A percentile compares a stretch with the other conserved stretches of the same genome.
Evolutionary conservation across 345 rosid species (phyloP).

Genomic region (Euphorbia pulcherrima): DNA sequence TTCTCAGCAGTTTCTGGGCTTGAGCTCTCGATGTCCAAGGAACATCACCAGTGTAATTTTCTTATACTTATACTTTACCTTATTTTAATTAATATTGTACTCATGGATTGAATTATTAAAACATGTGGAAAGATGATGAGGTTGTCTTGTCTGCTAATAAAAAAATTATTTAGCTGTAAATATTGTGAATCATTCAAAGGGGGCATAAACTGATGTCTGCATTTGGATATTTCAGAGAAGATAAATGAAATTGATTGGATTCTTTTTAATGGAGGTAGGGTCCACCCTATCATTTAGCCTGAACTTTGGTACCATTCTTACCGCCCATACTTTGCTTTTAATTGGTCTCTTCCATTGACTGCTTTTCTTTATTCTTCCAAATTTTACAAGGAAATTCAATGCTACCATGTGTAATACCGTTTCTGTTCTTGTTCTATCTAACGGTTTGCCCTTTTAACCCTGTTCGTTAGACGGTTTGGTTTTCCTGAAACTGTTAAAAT

Average conservation of each 20-base stretch:
- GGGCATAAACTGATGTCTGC: neutral
- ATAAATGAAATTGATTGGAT: neutral
- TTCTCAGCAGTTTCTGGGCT: slow-evolving; percentile 98
- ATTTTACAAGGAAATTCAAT: neutral
- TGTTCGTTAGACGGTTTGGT: too few species aligned
- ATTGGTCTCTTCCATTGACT: slow-evolving; percentile 5
- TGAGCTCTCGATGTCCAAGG: slow-evolving; percentile 84
- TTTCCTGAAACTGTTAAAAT: too few species aligned
- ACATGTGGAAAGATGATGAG: too few species aligned
- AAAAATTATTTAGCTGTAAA: too few species aligned
- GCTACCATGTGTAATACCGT: too few species aligned
- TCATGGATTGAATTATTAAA: neutral
- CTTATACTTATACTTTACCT: slow-evolving; percentile 8
- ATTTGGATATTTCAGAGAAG: too few species aligned
- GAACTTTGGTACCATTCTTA: too few species aligned
- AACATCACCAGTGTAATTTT: slow-evolving; percentile 82
- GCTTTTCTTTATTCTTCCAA: neutral
- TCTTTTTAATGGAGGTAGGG: neutral
- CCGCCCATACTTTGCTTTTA: slow-evolving; percentile 13
- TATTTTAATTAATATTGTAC: neutral
- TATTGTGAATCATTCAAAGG: slow-evolving; percentile 10
- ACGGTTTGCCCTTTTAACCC: too few species aligned
- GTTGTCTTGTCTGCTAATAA: too few species aligned
- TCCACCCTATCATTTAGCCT: slow-evolving; percentile 6
- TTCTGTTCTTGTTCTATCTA: too few species aligned